phyloP scores from a whole-genome alignment of 1,139 yeast genomes.

The Dujonia santamariae region DNA sequence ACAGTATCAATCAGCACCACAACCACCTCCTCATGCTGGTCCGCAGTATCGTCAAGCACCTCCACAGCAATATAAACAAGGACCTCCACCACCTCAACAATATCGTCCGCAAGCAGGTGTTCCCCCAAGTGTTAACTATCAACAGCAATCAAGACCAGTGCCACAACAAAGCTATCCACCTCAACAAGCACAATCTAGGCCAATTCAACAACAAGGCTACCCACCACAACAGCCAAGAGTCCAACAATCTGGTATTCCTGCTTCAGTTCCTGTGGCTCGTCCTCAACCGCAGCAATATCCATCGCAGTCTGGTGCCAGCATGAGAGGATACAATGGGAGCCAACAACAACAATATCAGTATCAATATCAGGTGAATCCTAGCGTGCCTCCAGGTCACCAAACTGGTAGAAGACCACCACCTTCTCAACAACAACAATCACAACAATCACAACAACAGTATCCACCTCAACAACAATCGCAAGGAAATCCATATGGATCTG shows the following conservation, averaged over 20 bases:
- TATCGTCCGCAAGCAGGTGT: conserved; percentile 9
- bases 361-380: conserved; percentile 11
- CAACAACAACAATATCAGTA: conserved; percentile 12
- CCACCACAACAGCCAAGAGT: conserved; percentile 5
- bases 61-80: conserved; percentile 7
- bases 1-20: conserved; percentile 2
- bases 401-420: conserved; percentile 6
- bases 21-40: neutral
- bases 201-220: neutral
- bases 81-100: conserved; percentile 6
- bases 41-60: conserved; percentile 1
- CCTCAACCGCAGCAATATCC: conserved; percentile 11
- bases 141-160: conserved; percentile 5
- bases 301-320: conserved; percentile 14
- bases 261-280: conserved; percentile 9
- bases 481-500: conserved; percentile 6
- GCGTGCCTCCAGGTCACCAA: conserved; percentile 2
- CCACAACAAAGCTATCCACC: conserved; percentile 7
- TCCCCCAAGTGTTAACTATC: conserved; percentile 9
- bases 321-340: conserved; percentile 9
- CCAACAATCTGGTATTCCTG: conserved; percentile 11
- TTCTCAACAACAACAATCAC: conserved; percentile 3
- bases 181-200: conserved; percentile 5
- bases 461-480: conserved; percentile 3
- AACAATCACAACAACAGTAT: conserved; percentile 4